Evolutionary conservation across 2,329 filamentous ascomycete species (phyloP).

Genomic region (Bretziella fagacearum): DNA sequence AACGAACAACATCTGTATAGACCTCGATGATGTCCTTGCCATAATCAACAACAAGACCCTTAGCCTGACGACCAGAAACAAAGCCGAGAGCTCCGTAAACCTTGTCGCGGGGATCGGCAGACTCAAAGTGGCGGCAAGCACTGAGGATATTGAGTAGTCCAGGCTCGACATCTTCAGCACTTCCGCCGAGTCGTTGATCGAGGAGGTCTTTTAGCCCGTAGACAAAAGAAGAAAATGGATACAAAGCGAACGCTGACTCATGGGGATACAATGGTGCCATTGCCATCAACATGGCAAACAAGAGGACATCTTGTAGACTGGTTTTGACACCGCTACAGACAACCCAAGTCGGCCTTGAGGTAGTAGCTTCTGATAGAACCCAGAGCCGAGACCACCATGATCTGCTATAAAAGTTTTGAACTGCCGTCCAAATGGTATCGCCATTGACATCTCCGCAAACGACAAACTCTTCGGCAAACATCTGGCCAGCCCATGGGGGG

Average conservation of each 20-base stretch:
- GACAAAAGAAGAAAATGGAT: conserved; percentile 12
- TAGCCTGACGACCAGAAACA: conserved; percentile 17
- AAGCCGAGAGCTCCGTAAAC: conserved; percentile 19
- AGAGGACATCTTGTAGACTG: conserved; percentile 11
- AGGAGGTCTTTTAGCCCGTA: conserved; percentile 15
- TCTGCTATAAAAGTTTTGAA: conserved; percentile 14
- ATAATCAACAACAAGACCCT: conserved; percentile 18
- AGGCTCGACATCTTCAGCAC: conserved; percentile 3
- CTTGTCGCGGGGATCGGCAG: conserved; percentile 18
- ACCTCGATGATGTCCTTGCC: conserved; percentile 17
- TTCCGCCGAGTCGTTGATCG: conserved; percentile 7
- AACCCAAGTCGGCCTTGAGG: conserved; percentile 13
- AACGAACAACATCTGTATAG: conserved; percentile 17
- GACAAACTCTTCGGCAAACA: conserved; percentile 14
- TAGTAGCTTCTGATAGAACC: conserved; percentile 14
- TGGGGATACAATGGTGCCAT: conserved; percentile 14
- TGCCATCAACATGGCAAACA: conserved; percentile 15
- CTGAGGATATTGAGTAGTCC: conserved; percentile 14
- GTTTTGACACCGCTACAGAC: conserved; percentile 12
- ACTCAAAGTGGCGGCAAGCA: conserved; percentile 15
- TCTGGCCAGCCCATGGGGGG: conserved; percentile 11
- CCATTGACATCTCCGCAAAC: conserved; percentile 14
- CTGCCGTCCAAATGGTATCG: conserved; percentile 12
- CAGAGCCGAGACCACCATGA: conserved; percentile 16
- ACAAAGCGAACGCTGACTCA: conserved; percentile 13